A percentile compares a stretch with the other conserved stretches of the same genome.
Conservation (phyloP, 768 basidiomycete genomes). For the Clavaria fumosa region DNA sequence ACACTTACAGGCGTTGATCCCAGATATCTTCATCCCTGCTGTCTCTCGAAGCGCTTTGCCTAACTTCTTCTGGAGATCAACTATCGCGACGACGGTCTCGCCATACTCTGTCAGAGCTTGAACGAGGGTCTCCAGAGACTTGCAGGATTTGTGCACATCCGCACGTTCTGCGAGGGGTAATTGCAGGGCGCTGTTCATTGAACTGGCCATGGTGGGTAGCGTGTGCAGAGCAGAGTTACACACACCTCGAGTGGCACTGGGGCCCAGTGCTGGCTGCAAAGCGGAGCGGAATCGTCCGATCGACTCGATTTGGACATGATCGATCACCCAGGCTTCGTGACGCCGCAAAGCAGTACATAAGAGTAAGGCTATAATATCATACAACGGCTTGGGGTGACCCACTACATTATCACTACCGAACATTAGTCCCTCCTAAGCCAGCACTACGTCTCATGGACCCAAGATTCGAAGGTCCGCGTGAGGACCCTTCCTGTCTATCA, state of each 20-base stretch:
- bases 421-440: slow-evolving; percentile 64
- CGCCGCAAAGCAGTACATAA: too few relatives aligned
- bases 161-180: slow-evolving; percentile 37
- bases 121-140: slow-evolving; percentile 53
- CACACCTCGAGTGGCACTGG: too few relatives aligned
- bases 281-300: too few relatives aligned
- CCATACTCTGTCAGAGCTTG: slow-evolving; percentile 58
- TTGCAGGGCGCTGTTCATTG: slow-evolving; percentile 13
- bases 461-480: slow-evolving; percentile 48
- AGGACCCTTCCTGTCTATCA: slow-evolving; percentile 56
- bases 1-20: slow-evolving; percentile 45
- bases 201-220: not conserved
- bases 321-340: too few relatives aligned
- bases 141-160: slow-evolving; percentile 73
- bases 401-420: too few relatives aligned
- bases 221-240: slow-evolving; percentile 27
- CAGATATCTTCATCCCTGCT: slow-evolving; percentile 41
- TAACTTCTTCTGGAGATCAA: slow-evolving; percentile 57
- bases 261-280: too few relatives aligned
- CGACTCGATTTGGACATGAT: too few relatives aligned
- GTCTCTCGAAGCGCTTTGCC: slow-evolving; percentile 55
- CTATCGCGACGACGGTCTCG: slow-evolving; percentile 48
- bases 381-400: too few relatives aligned
- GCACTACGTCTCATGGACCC: slow-evolving; percentile 65
- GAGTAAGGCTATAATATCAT: too few relatives aligned